Evolutionary conservation across 2,329 filamentous ascomycete genomes (phyloP), one percentile per base, ranked within the genome.

Genomic region (Exophiala aquamarina): DNA sequence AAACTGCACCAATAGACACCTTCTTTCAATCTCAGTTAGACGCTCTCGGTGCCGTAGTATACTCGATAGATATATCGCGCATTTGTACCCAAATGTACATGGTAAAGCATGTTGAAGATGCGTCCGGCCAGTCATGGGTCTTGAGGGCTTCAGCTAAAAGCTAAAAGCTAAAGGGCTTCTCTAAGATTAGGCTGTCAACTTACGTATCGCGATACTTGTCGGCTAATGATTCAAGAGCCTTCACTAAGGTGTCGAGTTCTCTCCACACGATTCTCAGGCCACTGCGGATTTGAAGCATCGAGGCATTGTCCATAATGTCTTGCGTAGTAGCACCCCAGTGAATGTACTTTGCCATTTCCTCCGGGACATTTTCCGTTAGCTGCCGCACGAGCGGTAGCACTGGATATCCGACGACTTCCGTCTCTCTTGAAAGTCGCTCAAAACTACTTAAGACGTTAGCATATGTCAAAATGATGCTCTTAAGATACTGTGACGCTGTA

Each of bases 241-340:
- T 57, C 21, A 73, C 69, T 3, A 79, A 64, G 1, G 69, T 67
- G 2, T 62, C 50, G 2, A 80, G 62, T 3, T 73, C 66, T 3
- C 63, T 57, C 49, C 76, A 69, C 3, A 81, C 68, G 13, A 81
- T 68, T 1, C 63, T 61, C 11, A 81, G 61, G 0, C 76, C 77
- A 9, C 68, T 55, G 31, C 76, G 73, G 60, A 79, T 77, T 54
- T 81, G 78, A 7, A 81, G 56, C 1, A 78, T 64, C 10, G 70
- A 73, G 0, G 77, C 78, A 0, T 73, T 64, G 52, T 81, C 78
- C 77, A 79, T 80, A 47, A 81, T 79, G 53, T 81, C 77, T 52
- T 81, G 78, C 0, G 78, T 81, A 0, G 78, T 81, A 2, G 77
- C 76, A 8, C 78, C 78, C 77, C 77, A 80, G 57, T 81, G 77